Base-by-base conservation (phyloP, 2,329 filamentous ascomycete genomes). In the Lasiodiplodia gonubiensis region DNA sequence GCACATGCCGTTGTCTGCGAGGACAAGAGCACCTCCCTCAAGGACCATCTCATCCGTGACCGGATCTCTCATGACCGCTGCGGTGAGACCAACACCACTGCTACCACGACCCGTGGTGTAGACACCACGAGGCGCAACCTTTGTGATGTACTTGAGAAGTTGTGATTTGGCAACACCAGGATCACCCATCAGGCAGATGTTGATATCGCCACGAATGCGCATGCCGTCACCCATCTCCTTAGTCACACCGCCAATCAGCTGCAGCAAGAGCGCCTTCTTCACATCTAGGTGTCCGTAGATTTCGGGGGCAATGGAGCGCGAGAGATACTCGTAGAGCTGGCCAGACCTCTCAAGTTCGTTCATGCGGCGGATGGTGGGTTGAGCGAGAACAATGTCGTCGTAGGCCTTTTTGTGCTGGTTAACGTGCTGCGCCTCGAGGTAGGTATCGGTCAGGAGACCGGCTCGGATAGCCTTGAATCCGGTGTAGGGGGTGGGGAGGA, bases 151-250 rank as follows among this genome's bases (percentile, higher is more conserved):
- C 82, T 97, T 98, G 72, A 99, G 86, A 72, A 99, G 84, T 83
- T 99, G 95, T 46, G 95, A 99, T 83, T 99, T 99, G 82, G 95
- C 95, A 77, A 99, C 95, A 92, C 95, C 95, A 77, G 95, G 95
- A 76, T 99, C 95, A 86, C 95, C 95, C 95, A 99, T 99, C 75
- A 99, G 83, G 79, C 95, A 98, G 70, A 99, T 90, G 81, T 99
- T 99, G 84, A 99, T 97, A 76, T 99, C 95, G 74, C 95, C 95
- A 86, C 95, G 93, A 77, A 99, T 99, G 75, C 93, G 91, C 95
- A 99, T 98, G 69, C 95, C 95, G 75, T 99, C 95, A 64, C 93
- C 93, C 87, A 98, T 96, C 75, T 95, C 90, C 80, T 99, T 99
- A 4, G 90, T 95, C 1, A 97, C 94, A 82, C 95, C 95, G 69